A percentile compares a stretch with the other conserved stretches of the same genome.
Conservation (phyloP, 192 early-diverging fungal genomes). For the Backusella parvicylindrica region DNA sequence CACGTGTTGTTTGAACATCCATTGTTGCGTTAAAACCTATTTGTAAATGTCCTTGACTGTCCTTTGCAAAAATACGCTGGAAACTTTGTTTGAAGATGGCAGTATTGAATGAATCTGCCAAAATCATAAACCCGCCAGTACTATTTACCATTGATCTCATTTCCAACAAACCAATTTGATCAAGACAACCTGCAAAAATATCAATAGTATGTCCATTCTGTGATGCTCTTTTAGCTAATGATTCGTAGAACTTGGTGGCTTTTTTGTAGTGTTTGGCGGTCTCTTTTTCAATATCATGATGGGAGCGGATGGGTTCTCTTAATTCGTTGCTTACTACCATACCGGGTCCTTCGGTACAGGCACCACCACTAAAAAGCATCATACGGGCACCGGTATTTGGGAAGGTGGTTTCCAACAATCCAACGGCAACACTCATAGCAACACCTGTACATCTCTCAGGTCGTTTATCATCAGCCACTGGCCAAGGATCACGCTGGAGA, state of each 20-base stretch:
- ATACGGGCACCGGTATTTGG: conserved; percentile 90
- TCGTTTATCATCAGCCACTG: conserved; percentile 84
- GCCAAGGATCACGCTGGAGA: conserved; percentile 98
- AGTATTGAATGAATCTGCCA: conserved; percentile 94
- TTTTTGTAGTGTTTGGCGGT: conserved; percentile 90
- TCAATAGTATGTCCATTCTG: conserved; percentile 90
- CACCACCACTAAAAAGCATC: conserved; percentile 92
- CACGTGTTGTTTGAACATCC: conserved; percentile 93
- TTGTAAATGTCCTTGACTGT: conserved; percentile 79
- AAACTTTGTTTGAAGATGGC: conserved; percentile 98
- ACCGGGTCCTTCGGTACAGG: conserved; percentile 93
- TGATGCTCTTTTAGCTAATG: conserved; percentile 79
- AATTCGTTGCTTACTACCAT: conserved; percentile 91
- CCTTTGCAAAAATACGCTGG: conserved; percentile 91
- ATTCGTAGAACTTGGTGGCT: conserved; percentile 94
- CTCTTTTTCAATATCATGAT: conserved; percentile 98
- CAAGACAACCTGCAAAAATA: conserved; percentile 96
- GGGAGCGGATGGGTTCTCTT: conserved; percentile 93
- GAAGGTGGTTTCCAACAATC: conserved; percentile 89
- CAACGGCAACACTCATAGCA: conserved; percentile 88
- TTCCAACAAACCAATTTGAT: conserved; percentile 95
- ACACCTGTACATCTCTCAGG: conserved; percentile 93
- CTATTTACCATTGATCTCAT: conserved; percentile 89
- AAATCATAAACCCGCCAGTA: conserved; percentile 92
- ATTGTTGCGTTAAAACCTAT: conserved; percentile 98